Base-by-base conservation (phyloP, 768 basidiomycete species). In the Macrolepiota dolichaula region DNA sequence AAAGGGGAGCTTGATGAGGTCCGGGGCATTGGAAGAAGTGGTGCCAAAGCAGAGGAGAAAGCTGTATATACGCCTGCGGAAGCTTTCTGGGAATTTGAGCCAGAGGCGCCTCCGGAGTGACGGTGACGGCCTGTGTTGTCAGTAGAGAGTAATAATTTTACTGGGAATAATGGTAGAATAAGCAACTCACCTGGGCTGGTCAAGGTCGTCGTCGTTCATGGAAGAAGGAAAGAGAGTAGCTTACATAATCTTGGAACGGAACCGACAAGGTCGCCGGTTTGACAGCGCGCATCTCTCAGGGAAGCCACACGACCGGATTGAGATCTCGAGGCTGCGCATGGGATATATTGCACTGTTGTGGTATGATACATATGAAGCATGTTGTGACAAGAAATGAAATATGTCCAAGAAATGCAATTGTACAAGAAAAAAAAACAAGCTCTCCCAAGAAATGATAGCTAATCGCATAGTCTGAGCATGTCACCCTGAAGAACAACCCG, bases 401-500 rank as follows among this genome's bases (percentile, higher is more conserved):
- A 27, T 37, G 47, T 58, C 35, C 57, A 58, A 59, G 50, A 59
- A 47, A 36, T 47, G 46, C 44, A 49, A 32, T 32, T 46, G 38
- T 55, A 42, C 55, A 55, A 51, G 47, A 51, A 37, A 29, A n/a
- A 22, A 5, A 24, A 19, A 24, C 55, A 47, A 56, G 27, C 27
- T 42, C n/a, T 44, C 19, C 19, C 42, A 46, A 57, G 32, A 24
- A 35, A 47, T 36, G 25, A 22, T 24, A 25, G 19, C 22, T 57
- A 57, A 25, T 57, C 44, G 36, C 47, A 50, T 9, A 57, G 22
- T 5, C 49, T 46, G 50, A 80, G 50, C 53, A 76, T 67, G 66
- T 86, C 85, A 4, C 84, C 85, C 67, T 84, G 81, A 50, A 85
- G 77, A 27, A 77, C 65, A 7, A 85, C 72, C 40, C 77, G 71